Percentiles rank a stretch among this genome's conserved stretches.
These are phyloP conservation scores for Erysimum cheiranthoides DNA, from an alignment of 345 rosid species.

Conservation along the genomic window DNA sequence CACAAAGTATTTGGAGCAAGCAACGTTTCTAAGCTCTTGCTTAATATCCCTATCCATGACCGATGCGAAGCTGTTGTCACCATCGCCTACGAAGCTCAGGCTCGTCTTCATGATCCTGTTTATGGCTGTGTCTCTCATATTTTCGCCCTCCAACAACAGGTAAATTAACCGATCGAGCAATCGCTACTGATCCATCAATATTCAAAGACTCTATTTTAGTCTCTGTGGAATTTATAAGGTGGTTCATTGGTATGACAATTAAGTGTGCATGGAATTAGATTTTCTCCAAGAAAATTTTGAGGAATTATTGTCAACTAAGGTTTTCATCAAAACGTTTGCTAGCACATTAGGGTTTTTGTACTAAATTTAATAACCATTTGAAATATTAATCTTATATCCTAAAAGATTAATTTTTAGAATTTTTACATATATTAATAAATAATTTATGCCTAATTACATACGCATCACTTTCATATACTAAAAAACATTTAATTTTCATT, in stretches of 20 bases:
- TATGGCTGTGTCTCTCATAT: conserved; percentile 73
- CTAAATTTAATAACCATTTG: too few species aligned
- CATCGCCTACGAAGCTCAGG: conserved; percentile 70
- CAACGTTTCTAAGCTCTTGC: conserved; percentile 62
- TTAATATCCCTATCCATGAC: conserved; percentile 58
- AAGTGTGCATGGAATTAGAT: neutral
- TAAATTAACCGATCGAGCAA: conserved; percentile 14
- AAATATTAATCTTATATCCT: too few species aligned
- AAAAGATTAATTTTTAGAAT: too few species aligned
- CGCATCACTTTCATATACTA: too few species aligned
- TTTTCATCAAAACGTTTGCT: neutral
- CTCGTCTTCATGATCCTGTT: conserved; percentile 66
- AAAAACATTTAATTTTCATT: too few species aligned
- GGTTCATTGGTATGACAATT: conserved; percentile 5
- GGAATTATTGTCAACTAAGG: neutral
- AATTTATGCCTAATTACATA: too few species aligned
- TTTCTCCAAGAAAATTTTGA: conserved; percentile 11
- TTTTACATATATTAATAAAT: too few species aligned
- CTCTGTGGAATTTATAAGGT: neutral
- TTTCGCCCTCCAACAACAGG: conserved; percentile 71
- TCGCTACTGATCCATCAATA: neutral
- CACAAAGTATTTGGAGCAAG: conserved; percentile 82
- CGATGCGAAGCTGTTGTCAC: conserved; percentile 71
- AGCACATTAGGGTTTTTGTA: conserved; percentile 33
- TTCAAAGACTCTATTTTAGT: neutral